Conservation (phyloP, 306 rosid species). For the Prinsepia uniflora region DNA sequence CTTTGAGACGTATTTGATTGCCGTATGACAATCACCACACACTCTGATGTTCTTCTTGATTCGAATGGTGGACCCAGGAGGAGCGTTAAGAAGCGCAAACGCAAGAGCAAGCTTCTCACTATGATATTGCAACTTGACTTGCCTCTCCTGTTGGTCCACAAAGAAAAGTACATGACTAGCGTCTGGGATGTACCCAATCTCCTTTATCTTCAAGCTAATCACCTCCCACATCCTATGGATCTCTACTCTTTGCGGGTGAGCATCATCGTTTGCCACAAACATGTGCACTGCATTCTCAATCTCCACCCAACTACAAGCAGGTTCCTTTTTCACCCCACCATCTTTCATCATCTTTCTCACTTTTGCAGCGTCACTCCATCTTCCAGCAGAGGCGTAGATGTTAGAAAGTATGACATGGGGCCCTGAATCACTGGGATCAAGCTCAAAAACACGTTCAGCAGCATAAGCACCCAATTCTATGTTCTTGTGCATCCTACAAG, state of each 20-base stretch:
- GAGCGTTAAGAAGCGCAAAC: conserved; percentile 33
- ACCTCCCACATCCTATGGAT: conserved; percentile 28
- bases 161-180: conserved; percentile 34
- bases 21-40: conserved; percentile 36
- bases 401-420: conserved; percentile 30
- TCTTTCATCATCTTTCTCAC: conserved; percentile 38
- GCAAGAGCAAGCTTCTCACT: conserved; percentile 39
- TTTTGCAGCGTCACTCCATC: conserved; percentile 29
- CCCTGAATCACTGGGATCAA: conserved; percentile 40
- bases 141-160: conserved; percentile 35
- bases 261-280: conserved; percentile 33
- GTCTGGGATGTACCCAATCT: conserved; percentile 35
- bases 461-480: conserved; percentile 34
- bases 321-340: conserved; percentile 36
- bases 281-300: conserved; percentile 34
- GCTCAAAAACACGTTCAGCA: conserved; percentile 32
- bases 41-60: conserved; percentile 36
- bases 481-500: conserved; percentile 37
- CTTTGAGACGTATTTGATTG: conserved; percentile 32
- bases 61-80: conserved; percentile 32
- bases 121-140: conserved; percentile 34
- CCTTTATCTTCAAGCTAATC: conserved; percentile 24
- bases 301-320: conserved; percentile 45
- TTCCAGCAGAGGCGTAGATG: conserved; percentile 31
- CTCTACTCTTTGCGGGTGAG: conserved; percentile 23